phyloP scores from a whole-genome alignment of 176 grass and related monocot genomes.

The Avena atlantica region DNA sequence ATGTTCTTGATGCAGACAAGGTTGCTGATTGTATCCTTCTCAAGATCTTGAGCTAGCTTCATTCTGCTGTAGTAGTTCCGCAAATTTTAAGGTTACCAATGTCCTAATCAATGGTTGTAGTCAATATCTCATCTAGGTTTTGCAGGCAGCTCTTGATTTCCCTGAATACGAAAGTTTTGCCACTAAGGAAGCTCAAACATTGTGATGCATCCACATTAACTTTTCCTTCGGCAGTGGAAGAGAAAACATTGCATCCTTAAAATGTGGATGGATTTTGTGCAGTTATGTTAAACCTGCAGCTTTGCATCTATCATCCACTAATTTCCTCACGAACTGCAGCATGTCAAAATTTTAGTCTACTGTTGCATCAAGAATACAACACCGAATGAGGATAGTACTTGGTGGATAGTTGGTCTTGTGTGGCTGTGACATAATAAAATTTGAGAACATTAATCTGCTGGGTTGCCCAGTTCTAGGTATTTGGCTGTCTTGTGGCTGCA shows the following conservation, averaged over 20 bases:
- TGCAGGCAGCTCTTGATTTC: background rate
- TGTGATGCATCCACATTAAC: background rate
- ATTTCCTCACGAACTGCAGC: background rate
- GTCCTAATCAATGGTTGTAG: background rate
- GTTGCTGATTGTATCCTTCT: conserved; percentile 89
- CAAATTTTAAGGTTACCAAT: background rate
- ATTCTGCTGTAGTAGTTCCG: background rate
- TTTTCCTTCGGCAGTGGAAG: background rate
- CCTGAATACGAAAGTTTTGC: background rate
- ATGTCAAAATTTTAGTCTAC: background rate
- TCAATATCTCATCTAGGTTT: conserved; percentile 4
- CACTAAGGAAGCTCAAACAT: background rate
- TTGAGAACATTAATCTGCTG: background rate
- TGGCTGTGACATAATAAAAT: background rate
- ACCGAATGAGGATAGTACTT: background rate
- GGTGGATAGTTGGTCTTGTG: background rate
- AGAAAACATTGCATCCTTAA: background rate
- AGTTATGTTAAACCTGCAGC: background rate
- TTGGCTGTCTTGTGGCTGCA: background rate
- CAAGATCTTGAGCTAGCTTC: background rate
- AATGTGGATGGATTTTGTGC: background rate
- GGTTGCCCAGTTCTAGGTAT: background rate
- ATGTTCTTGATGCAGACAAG: conserved; percentile 71
- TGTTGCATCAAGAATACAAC: background rate
- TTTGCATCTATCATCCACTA: background rate